Percentiles rank a stretch among this genome's conserved stretches.
Conservation (phyloP, 345 rosid species). For the Gossypium herbaceum region DNA sequence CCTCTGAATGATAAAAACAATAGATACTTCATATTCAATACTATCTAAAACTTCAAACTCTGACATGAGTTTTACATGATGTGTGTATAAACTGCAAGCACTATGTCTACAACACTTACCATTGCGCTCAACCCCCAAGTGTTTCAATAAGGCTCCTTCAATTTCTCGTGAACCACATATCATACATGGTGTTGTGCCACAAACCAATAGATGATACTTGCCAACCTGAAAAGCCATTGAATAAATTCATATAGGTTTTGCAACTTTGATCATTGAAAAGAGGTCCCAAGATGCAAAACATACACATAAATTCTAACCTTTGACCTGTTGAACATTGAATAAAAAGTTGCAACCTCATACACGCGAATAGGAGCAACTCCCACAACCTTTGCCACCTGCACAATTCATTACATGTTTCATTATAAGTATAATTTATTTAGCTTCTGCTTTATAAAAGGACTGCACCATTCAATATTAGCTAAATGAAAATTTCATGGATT, state of each 20-base stretch:
- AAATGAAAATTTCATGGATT: background rate
- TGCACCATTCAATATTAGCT: background rate
- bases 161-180: slow-evolving; percentile 87
- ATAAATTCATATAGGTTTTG: slow-evolving; percentile 11
- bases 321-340: slow-evolving; percentile 92
- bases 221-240: slow-evolving; percentile 63
- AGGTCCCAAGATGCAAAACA: background rate
- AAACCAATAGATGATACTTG: slow-evolving; percentile 91
- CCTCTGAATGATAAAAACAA: slow-evolving; percentile 50
- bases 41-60: slow-evolving; percentile 7
- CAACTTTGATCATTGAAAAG: background rate
- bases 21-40: slow-evolving; percentile 16
- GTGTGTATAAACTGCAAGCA: background rate
- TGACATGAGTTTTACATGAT: background rate
- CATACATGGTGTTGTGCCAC: slow-evolving; percentile 99
- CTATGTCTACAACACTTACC: slow-evolving; percentile 42
- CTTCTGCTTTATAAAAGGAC: background rate
- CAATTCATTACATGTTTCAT: slow-evolving; percentile 15
- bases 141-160: slow-evolving; percentile 80
- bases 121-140: slow-evolving; percentile 93
- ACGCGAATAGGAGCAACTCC: slow-evolving; percentile 95
- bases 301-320: slow-evolving; percentile 46
- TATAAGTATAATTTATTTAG: background rate
- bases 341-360: slow-evolving; percentile 95
- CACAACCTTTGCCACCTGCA: slow-evolving; percentile 80